Conservation (phyloP, 2,329 filamentous ascomycete genomes). For the Scedosporium minutisporum region DNA sequence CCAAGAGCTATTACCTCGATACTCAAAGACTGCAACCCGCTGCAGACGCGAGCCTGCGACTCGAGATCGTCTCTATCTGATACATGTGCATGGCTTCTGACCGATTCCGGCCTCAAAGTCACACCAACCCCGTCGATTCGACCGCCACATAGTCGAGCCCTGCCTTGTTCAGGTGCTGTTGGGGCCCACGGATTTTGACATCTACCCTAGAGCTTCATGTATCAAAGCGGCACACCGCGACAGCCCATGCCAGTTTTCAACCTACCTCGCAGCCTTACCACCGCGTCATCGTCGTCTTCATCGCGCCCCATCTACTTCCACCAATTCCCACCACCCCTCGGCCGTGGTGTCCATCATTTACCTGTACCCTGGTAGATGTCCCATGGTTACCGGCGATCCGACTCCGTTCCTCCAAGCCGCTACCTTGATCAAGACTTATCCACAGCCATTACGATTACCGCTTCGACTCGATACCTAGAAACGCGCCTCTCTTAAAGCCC, state of each 20-base stretch:
- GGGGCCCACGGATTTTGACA: not conserved
- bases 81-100: not conserved
- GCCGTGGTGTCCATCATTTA: not conserved
- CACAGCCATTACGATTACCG: not conserved
- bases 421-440: not conserved
- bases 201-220: constrained; percentile 1
- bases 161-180: not conserved
- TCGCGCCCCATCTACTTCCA: not conserved
- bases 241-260: constrained; percentile 3
- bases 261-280: not conserved
- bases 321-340: constrained; percentile 1
- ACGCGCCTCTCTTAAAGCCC: not conserved
- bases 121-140: not conserved
- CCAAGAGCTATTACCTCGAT: not conserved
- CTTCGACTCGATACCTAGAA: not conserved
- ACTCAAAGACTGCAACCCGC: not conserved
- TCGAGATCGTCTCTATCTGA: not conserved
- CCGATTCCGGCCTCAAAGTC: not conserved
- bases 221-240: constrained; percentile 3
- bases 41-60: not conserved
- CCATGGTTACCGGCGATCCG: constrained; percentile 47
- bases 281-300: not conserved
- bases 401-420: not conserved
- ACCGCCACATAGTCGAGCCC: not conserved
- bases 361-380: constrained; percentile 47